These are phyloP conservation scores for Boletus reticulatus DNA, from an alignment of 768 basidiomycete genomes.

Conservation along the genomic window DNA sequence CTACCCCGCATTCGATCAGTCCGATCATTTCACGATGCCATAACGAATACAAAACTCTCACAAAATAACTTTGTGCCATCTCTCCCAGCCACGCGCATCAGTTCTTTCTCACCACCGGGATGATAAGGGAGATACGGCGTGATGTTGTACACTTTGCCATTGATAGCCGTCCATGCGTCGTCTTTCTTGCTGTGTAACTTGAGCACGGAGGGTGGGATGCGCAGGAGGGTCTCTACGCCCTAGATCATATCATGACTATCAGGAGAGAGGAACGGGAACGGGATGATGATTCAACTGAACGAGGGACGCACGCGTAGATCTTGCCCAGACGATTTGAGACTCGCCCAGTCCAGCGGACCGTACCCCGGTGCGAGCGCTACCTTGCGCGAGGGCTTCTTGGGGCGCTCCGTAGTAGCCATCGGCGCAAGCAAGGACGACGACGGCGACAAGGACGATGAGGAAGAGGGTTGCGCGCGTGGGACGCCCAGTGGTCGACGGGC, in stretches of 20 bases:
- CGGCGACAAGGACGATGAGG: conserved; percentile 8
- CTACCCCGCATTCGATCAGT: conserved; percentile 39
- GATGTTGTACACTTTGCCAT: conserved; percentile 96
- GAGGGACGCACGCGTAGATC: conserved; percentile 65
- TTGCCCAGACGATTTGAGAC: conserved; percentile 73
- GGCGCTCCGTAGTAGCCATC: conserved; percentile 59
- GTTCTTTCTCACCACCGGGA: conserved; percentile 90
- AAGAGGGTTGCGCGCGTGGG: conserved; percentile 13
- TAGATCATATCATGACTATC: conserved; percentile 23
- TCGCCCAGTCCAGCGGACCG: conserved; percentile 93
- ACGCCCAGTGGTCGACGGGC: conserved; percentile 36
- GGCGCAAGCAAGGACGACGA: conserved; percentile 54
- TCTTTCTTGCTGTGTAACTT: conserved; percentile 78
- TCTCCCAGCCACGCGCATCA: conserved; percentile 92
- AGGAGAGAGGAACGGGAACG: too few species aligned
- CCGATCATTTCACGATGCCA: too few species aligned
- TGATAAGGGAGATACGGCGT: conserved; percentile 90
- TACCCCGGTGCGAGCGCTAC: conserved; percentile 90
- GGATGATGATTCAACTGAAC: too few species aligned
- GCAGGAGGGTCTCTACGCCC: conserved; percentile 68
- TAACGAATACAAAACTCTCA: conserved; percentile 36
- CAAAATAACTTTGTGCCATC: conserved; percentile 96
- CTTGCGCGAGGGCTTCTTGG: conserved; percentile 64
- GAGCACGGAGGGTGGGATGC: conserved; percentile 74
- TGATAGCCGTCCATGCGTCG: conserved; percentile 92